Evolutionary conservation across 805 yeast species (phyloP), one percentile per base, ranked within the genome.

Genomic region (Ogataea saltuana): DNA sequence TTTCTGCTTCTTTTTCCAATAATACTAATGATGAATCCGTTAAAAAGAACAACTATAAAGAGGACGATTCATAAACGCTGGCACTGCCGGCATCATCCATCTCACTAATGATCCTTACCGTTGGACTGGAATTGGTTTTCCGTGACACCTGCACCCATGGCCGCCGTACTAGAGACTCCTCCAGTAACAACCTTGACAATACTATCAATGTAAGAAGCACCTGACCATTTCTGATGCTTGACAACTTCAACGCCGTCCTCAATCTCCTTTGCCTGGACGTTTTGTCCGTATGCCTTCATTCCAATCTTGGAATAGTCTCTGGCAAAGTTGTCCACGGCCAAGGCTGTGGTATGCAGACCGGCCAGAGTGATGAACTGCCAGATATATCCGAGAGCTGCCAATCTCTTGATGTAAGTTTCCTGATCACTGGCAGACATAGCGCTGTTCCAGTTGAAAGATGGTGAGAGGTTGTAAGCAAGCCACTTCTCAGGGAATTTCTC

Each of bases 291-390:
- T 6, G 97, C 97, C 70, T 83, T 85, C 98, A 91, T 91, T 55
- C 97, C 98, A 55, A 78, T 76, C 65, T 79, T 72, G 42, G 88
- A 71, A 67, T 83, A 91, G 58, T 82, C 81, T 63, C 81, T 77
- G 32, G 97, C 76, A 63, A 91, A 91, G 60, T 81, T 78, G 63
- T 89, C 93, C 45, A 85, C 83, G 27, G 96, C 95, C 63, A 91
- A 77, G 5, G 97, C 98, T 44, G 91, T 89, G 45, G 97, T 88
- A 69, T 91, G 98, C 62, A 91, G 79, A 61, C 98, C 98, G 15
- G 97, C 98, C 61, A 91, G 78, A 5, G 98, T 91, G 69, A 91
- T 91, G 70, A 91, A 91, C 70, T 91, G 97, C 97, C 98, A 91
- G 52, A 87, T 88, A 72, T 83, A 91, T 49, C 98, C 98, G 56